These are phyloP conservation scores for Dendrocalamus latiflorus DNA, from an alignment of 202 grass and related monocot species.

Conservation along the genomic window DNA sequence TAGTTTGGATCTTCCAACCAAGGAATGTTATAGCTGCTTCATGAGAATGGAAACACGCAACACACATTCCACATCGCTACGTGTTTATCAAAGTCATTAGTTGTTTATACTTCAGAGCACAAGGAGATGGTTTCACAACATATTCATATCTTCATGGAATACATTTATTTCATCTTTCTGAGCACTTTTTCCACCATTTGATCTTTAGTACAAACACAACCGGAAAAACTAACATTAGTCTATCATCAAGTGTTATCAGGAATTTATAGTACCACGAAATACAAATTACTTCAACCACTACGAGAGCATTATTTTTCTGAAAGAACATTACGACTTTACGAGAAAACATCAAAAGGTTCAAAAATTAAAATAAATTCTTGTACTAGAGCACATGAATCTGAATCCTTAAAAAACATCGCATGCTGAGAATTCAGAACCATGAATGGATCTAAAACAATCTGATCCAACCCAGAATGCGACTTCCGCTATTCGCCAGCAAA, in stretches of 20 bases:
- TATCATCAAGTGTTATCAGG: neutral
- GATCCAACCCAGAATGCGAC: neutral
- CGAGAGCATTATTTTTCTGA: neutral
- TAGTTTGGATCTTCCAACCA: conserved; percentile 3
- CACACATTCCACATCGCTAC: neutral
- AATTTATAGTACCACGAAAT: neutral
- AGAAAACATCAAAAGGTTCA: neutral
- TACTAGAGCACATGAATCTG: neutral
- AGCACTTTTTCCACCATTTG: neutral
- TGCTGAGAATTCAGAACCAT: neutral
- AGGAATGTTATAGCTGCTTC: neutral
- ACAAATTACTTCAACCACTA: neutral
- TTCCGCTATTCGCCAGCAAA: neutral
- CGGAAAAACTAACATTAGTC: neutral
- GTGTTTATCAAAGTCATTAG: neutral
- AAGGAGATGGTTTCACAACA: neutral
- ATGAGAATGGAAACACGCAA: neutral
- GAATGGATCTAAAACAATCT: neutral
- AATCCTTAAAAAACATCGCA: neutral
- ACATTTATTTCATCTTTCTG: neutral
- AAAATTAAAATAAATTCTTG: neutral
- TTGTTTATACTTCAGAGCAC: neutral
- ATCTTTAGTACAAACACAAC: neutral
- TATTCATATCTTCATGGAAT: neutral
- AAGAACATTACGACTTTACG: neutral